phyloP scores from a whole-genome alignment of 164 flowering plant genomes.

The Magnolia kwangsiensis region DNA sequence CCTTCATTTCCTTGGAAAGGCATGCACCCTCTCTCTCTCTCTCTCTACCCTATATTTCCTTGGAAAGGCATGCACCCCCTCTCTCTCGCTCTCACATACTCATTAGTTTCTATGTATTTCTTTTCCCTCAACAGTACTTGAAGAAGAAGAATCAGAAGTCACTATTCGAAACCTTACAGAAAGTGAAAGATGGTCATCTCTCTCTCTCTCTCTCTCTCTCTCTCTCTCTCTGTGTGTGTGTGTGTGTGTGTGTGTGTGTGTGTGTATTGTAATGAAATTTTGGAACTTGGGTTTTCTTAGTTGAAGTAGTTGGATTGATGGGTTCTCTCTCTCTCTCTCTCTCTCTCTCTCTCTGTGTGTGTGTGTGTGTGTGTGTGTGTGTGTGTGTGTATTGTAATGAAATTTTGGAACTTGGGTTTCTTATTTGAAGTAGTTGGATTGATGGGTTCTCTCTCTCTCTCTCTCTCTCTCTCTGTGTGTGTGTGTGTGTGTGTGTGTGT shows the following conservation, averaged over 20 bases:
- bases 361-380: too few species aligned
- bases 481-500: too few species aligned
- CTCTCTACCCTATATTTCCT: slow-evolving; percentile 3
- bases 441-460: neutral
- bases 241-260: too few species aligned
- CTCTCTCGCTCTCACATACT: neutral
- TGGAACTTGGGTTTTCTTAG: neutral
- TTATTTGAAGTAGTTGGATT: too few species aligned
- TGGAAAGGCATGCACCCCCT: slow-evolving; percentile 38
- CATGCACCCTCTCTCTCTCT: neutral
- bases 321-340: neutral
- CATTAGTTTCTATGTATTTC: neutral
- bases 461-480: neutral
- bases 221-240: neutral
- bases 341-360: neutral
- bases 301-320: too few species aligned
- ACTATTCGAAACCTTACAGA: slow-evolving; percentile 57
- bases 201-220: neutral
- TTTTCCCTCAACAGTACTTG: slow-evolving; percentile 28
- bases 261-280: neutral
- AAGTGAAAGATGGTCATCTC: slow-evolving; percentile 60
- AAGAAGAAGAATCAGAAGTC: slow-evolving; percentile 55
- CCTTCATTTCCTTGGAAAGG: slow-evolving; percentile 56
- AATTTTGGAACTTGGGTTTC: neutral
- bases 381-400: neutral